Conservation (phyloP, 2,329 filamentous ascomycete genomes). For the Colletotrichum eleusines region DNA sequence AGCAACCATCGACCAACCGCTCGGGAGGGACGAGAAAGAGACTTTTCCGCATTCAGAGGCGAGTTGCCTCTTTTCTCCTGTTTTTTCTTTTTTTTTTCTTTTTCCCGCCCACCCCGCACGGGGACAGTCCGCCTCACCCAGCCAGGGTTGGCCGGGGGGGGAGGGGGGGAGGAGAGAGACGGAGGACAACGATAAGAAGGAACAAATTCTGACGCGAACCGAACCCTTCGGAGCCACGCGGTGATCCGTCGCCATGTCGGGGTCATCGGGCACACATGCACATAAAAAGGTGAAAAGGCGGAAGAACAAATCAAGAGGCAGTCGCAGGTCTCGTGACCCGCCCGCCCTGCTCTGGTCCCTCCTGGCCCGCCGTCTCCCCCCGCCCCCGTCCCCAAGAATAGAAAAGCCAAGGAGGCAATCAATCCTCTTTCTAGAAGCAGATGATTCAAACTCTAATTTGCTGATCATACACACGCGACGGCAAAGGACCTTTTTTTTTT, state of each 20-base stretch:
- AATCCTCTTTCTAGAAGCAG: slow-evolving; percentile 33
- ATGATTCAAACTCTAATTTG: slow-evolving; percentile 17
- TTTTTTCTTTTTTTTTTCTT: not conserved
- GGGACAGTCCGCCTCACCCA: slow-evolving; percentile 31
- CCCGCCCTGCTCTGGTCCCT: not conserved
- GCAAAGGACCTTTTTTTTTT: slow-evolving; percentile 2
- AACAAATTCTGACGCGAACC: not conserved
- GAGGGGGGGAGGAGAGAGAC: not conserved
- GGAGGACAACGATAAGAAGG: not conserved
- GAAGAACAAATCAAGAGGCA: slow-evolving; percentile 13
- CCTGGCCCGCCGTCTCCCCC: too few relatives aligned
- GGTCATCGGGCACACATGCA: not conserved
- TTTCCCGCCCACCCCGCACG: not conserved
- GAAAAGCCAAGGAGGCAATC: too few relatives aligned
- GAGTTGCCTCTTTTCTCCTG: not conserved
- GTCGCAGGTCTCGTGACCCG: not conserved
- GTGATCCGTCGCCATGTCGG: not conserved
- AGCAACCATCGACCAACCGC: slow-evolving; percentile 2
- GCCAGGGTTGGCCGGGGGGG: not conserved
- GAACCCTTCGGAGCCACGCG: not conserved
- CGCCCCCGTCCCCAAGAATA: slow-evolving; percentile 17
- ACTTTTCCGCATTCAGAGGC: not conserved
- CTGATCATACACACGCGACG: slow-evolving; percentile 21
- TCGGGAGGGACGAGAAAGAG: not conserved
- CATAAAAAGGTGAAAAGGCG: not conserved